Base-by-base conservation (phyloP, 805 yeast species). In the Candida ascalaphidarum region DNA sequence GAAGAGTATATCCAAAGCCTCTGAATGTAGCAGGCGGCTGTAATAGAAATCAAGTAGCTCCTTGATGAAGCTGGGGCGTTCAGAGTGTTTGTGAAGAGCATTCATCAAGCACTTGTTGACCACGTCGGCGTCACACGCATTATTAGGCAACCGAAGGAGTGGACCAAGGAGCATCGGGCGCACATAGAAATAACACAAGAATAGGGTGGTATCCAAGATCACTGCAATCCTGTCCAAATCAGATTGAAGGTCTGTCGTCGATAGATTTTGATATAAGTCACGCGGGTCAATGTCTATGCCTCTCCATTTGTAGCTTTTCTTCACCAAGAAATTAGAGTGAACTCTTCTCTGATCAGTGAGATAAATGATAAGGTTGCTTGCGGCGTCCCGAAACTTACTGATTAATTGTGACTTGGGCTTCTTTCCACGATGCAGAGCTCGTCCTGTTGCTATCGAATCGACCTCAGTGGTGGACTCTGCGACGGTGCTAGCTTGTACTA, bases 91-190 rank as follows among this genome's bases (percentile, higher is more conserved):
- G 23, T 48, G 48, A 9, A 52, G 22, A 31, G 65, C 57, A 4
- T 55, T 45, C 8, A 65, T 49, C 17, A 85, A 64, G 28, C 71
- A 65, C 8, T 55, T 50, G 27, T 72, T 71, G 2, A 84, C 94
- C 2, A 72, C 62, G 2, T 61, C 58, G 4, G 78, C 66, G 41
- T 79, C 77, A 56, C 96, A 85, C 39, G 65, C 61, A 49, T 88
- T 92, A 16, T 73, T 70, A 0, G 68, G 67, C 2, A 85, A 66
- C 27, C 97, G 63, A 4, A 89, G 62, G 13, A 89, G 68, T 0
- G 97, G 92, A 0, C 89, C 95, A 10, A 89, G 68, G 48, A 89
- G 62, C 36, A 79, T 68, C 0, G 83, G 81, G 30, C 74, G 73
- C 17, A 73, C 71, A n/a, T 74, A 47, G 33, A 75, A 60, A 46